A percentile compares a stretch with the other conserved stretches of the same genome.
Conservation (phyloP, 441 rosid species). For the Erodium chrysanthum region DNA sequence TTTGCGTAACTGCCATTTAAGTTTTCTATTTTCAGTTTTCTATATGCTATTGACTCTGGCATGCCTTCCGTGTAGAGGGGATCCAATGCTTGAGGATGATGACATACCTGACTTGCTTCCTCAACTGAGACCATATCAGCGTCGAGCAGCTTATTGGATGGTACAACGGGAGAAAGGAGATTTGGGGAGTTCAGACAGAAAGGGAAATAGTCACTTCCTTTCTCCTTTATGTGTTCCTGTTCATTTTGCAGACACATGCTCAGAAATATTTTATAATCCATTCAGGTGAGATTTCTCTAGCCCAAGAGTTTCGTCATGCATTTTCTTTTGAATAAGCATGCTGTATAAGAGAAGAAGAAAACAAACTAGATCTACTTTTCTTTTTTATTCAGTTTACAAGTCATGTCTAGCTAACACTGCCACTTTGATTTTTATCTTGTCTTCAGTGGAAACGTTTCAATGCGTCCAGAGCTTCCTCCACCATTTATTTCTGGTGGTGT, state of each 20-base stretch:
- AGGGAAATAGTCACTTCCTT: conserved; percentile 36
- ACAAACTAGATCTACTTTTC: not conserved
- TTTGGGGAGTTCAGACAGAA: conserved; percentile 27
- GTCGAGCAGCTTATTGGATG: conserved; percentile 96
- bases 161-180: conserved; percentile 68
- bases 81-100: conserved; percentile 57
- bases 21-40: not conserved
- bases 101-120: conserved; percentile 64
- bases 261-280: conserved; percentile 86
- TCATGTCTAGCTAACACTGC: conserved; percentile 17
- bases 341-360: not conserved
- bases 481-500: conserved; percentile 70
- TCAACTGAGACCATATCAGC: conserved; percentile 78
- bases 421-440: conserved; percentile 21
- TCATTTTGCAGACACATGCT: conserved; percentile 47
- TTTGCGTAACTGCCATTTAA: not conserved
- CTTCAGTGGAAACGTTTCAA: conserved; percentile 71
- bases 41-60: conserved; percentile 9
- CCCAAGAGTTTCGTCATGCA: not conserved
- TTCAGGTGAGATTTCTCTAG: conserved; percentile 56
- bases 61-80: conserved; percentile 37
- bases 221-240: conserved; percentile 65
- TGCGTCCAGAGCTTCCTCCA: conserved; percentile 42
- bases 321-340: conserved; percentile 12
- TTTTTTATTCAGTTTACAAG: not conserved